Evolutionary conservation across 192 early-diverging fungal genomes (phyloP).

Genomic region (Coemansia sp.): DNA sequence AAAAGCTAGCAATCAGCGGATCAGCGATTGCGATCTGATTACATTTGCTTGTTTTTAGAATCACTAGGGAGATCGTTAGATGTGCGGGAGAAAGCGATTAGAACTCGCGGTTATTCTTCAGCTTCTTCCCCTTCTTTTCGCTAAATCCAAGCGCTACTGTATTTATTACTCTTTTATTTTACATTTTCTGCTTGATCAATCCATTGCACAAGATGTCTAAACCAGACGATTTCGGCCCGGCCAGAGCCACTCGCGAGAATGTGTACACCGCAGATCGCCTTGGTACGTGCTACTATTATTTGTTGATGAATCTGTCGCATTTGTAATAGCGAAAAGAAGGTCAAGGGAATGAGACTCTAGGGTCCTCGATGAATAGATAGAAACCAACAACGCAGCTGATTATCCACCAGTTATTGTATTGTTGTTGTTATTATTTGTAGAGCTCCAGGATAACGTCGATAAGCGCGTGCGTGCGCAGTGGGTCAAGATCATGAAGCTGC

Average conservation of each 20-base stretch:
- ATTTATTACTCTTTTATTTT: too few relatives aligned
- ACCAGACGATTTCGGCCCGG: conserved; percentile 13
- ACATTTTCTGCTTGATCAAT: conserved; percentile 6
- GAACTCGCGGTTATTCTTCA: too few relatives aligned
- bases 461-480: conserved; percentile 83
- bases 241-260: conserved; percentile 54
- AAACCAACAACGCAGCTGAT: background rate
- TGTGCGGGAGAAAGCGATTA: too few relatives aligned
- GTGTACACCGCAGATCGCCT: conserved; percentile 56
- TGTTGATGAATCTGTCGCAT: background rate
- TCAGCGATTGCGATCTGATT: background rate
- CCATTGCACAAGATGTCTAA: background rate
- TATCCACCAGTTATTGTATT: background rate
- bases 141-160: too few relatives aligned
- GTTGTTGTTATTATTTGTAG: conserved; percentile 19
- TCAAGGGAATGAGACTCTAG: background rate
- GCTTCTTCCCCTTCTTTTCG: too few relatives aligned
- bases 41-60: too few relatives aligned
- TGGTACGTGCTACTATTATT: conserved; percentile 21
- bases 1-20: background rate
- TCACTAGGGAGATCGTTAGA: too few relatives aligned
- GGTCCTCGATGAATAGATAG: background rate
- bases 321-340: background rate
- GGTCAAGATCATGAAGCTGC: conserved; percentile 88
- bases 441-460: conserved; percentile 61